Evolutionary conservation across 108 stramenopile species (phyloP).

Genomic region (Conticribra weissflogii): DNA sequence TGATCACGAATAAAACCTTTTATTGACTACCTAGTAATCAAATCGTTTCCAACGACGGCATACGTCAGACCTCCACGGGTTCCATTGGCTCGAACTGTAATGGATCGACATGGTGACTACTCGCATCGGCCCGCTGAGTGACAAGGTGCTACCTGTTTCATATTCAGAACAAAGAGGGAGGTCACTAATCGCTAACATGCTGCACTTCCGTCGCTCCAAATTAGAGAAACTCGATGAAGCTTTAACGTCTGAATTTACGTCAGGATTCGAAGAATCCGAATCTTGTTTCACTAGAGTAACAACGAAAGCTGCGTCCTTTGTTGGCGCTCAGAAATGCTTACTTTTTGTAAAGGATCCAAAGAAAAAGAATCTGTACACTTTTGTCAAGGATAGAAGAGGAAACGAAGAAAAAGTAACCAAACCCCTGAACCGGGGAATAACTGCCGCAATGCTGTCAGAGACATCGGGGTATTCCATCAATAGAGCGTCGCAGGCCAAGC

Average conservation of each 20-base stretch:
- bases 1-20: too few species aligned
- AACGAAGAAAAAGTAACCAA: conserved; percentile 37
- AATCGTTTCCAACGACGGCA: too few species aligned
- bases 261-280: conserved; percentile 48
- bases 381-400: conserved; percentile 23
- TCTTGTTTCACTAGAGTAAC: conserved; percentile 44
- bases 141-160: too few species aligned
- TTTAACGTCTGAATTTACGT: conserved; percentile 36
- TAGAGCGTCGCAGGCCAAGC: conserved; percentile 22
- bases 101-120: too few species aligned
- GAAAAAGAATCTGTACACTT: conserved; percentile 47
- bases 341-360: conserved; percentile 43
- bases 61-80: too few species aligned
- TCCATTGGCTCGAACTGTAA: too few species aligned
- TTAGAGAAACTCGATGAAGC: conserved; percentile 44
- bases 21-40: too few species aligned
- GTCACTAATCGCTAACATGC: too few species aligned
- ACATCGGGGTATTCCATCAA: conserved; percentile 29
- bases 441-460: conserved; percentile 37
- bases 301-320: conserved; percentile 43
- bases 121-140: too few species aligned
- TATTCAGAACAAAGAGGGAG: too few species aligned
- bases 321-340: conserved; percentile 48
- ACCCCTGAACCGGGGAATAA: conserved; percentile 48
- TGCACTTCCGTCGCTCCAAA: conserved; percentile 27